Percentiles rank a stretch among this genome's conserved stretches.
phyloP scores from a whole-genome alignment of 1,139 yeast genomes.

The Geotrichum aggregatum region DNA sequence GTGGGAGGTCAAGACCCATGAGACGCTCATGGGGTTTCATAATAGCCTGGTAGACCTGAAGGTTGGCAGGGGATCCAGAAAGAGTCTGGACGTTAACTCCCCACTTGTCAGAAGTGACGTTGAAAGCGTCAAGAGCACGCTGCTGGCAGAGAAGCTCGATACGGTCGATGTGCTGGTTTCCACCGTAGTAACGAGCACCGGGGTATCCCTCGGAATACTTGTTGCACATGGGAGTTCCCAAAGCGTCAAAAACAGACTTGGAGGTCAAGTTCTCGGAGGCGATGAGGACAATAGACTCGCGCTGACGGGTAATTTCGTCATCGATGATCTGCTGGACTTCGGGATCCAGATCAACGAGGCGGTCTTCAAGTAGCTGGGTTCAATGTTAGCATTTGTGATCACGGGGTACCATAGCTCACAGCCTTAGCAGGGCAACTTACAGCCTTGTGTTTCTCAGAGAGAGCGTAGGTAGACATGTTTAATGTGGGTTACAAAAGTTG shows the following conservation, averaged over 20 bases:
- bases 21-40: conserved; percentile 87
- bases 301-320: conserved; percentile 77
- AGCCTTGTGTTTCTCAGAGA: conserved; percentile 36
- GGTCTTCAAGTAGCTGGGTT: conserved; percentile 33
- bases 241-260: conserved; percentile 85
- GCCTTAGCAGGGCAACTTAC: conserved; percentile 20
- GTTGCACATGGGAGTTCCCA: conserved; percentile 96
- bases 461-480: conserved; percentile 35
- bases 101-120: conserved; percentile 74
- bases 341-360: conserved; percentile 60
- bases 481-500: conserved; percentile 13
- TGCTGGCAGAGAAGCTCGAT: conserved; percentile 86
- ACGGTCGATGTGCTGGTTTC: conserved; percentile 88
- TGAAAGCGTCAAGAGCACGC: conserved; percentile 84
- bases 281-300: conserved; percentile 82
- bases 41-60: conserved; percentile 89
- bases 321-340: conserved; percentile 74
- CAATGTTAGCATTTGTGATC: not conserved
- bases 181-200: conserved; percentile 95
- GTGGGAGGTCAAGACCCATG: conserved; percentile 96
- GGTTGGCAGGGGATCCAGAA: conserved; percentile 94
- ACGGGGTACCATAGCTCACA: not conserved
- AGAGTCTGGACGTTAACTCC: conserved; percentile 94
- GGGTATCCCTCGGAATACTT: conserved; percentile 99
- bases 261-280: conserved; percentile 96